Conservation (phyloP, 257 asterid genomes). For the Salvia hispanica region DNA sequence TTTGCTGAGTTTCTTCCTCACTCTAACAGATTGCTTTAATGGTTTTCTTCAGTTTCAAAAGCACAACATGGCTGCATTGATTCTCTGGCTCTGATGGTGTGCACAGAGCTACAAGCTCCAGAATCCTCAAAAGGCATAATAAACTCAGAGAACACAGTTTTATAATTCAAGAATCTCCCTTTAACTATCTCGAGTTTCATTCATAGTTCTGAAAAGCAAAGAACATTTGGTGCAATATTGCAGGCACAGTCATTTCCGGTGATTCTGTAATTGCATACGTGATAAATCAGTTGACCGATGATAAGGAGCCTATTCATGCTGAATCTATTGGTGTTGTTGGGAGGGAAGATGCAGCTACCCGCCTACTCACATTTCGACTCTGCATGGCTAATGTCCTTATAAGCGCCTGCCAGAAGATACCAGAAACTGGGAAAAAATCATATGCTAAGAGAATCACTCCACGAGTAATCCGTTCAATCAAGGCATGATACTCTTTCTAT, state of each 20-base stretch:
- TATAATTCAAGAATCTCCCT: not conserved
- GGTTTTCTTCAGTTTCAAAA: conserved; percentile 61
- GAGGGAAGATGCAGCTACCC: conserved; percentile 29
- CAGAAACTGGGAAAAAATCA: conserved; percentile 55
- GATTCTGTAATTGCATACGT: conserved; percentile 57
- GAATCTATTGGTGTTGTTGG: conserved; percentile 36
- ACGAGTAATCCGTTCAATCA: conserved; percentile 42
- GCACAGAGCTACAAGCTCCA: conserved; percentile 63
- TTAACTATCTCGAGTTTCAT: not conserved
- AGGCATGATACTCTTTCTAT: conserved; percentile 37
- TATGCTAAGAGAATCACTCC: conserved; percentile 62
- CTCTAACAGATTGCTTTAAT: conserved; percentile 23
- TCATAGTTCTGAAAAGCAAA: conserved; percentile 18
- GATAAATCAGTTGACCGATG: conserved; percentile 48
- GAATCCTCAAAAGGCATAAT: conserved; percentile 41
- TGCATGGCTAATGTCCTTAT: conserved; percentile 94
- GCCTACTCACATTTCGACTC: conserved; percentile 58
- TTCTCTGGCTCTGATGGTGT: conserved; percentile 78
- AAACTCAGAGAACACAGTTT: conserved; percentile 18
- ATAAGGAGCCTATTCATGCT: conserved; percentile 30
- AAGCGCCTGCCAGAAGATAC: conserved; percentile 81
- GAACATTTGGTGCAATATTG: conserved; percentile 28
- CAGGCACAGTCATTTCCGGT: conserved; percentile 44
- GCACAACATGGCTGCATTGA: conserved; percentile 97
- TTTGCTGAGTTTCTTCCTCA: conserved; percentile 24